Evolutionary conservation across 2,329 filamentous ascomycete genomes (phyloP).

Genomic region (Aspergillus awamori): DNA sequence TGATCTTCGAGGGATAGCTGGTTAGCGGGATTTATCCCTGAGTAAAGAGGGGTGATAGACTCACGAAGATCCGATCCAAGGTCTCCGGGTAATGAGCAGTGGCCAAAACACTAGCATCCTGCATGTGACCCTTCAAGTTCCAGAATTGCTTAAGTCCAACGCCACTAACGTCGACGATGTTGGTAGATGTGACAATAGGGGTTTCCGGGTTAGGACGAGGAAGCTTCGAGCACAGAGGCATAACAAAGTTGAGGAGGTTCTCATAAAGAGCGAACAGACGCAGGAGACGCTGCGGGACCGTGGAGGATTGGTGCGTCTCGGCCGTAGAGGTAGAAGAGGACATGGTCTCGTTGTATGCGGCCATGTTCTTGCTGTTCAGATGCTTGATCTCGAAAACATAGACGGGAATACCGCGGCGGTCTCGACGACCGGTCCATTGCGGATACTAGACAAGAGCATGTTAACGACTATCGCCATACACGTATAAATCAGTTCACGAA

Average conservation of each 20-base stretch:
- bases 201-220: slow-evolving; percentile 73
- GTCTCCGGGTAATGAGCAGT: slow-evolving; percentile 96
- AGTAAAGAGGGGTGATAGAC: slow-evolving; percentile 23
- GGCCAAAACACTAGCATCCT: slow-evolving; percentile 82
- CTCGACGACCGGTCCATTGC: slow-evolving; percentile 90
- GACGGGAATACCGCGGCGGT: slow-evolving; percentile 86
- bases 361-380: slow-evolving; percentile 79
- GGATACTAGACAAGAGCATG: slow-evolving; percentile 65
- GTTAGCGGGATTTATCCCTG: not conserved
- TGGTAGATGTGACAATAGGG: slow-evolving; percentile 90
- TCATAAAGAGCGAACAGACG: slow-evolving; percentile 93
- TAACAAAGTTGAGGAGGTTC: slow-evolving; percentile 82
- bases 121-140: slow-evolving; percentile 93
- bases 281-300: slow-evolving; percentile 71
- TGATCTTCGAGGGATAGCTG: slow-evolving; percentile 59
- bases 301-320: slow-evolving; percentile 60
- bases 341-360: slow-evolving; percentile 67
- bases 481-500: slow-evolving; percentile 45
- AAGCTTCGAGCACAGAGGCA: slow-evolving; percentile 81
- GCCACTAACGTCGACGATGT: slow-evolving; percentile 89
- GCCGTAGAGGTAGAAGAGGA: slow-evolving; percentile 51
- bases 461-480: not conserved
- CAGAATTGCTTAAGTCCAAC: slow-evolving; percentile 93
- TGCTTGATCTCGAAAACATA: slow-evolving; percentile 87
- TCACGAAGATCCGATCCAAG: slow-evolving; percentile 74